A percentile compares a stretch with the other conserved stretches of the same genome.
Evolutionary conservation across 805 yeast genomes (phyloP).

Genomic region (Komagataella pseudopastoris): DNA sequence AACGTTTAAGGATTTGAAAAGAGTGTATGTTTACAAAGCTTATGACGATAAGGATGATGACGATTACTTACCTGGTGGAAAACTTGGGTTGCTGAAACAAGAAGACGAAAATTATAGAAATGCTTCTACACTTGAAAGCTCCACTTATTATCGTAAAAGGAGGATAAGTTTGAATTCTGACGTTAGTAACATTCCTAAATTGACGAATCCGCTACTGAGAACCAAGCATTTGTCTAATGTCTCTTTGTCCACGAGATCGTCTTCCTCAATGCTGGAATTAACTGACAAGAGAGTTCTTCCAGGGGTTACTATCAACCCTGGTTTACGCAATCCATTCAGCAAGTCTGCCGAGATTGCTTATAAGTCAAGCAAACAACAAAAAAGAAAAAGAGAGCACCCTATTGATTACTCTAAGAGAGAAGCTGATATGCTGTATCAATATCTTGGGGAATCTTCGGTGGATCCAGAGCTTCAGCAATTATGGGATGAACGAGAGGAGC

Average conservation of each 20-base stretch:
- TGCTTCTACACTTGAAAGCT: background rate
- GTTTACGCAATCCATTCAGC: constrained; percentile 1
- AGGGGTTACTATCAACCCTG: constrained; percentile 5
- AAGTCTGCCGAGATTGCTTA: background rate
- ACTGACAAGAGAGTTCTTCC: constrained; percentile 14
- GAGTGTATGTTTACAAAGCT: background rate
- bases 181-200: background rate
- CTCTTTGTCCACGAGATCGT: background rate
- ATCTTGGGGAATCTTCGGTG: constrained; percentile 23
- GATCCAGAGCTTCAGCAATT: constrained; percentile 38
- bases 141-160: background rate
- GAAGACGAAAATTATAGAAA: background rate
- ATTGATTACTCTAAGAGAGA: constrained; percentile 47
- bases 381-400: background rate
- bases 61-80: constrained; percentile 9
- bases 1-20: constrained; percentile 10
- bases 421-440: constrained; percentile 37
- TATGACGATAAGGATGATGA: constrained; percentile 3
- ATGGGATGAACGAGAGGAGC: constrained; percentile 34
- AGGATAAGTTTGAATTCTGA: background rate
- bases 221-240: background rate
- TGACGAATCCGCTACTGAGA: background rate
- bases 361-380: background rate
- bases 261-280: constrained; percentile 8
- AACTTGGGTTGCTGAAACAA: background rate